Base-by-base conservation (phyloP, 2,329 filamentous ascomycete species). In the Dryadomyces quercivorus region DNA sequence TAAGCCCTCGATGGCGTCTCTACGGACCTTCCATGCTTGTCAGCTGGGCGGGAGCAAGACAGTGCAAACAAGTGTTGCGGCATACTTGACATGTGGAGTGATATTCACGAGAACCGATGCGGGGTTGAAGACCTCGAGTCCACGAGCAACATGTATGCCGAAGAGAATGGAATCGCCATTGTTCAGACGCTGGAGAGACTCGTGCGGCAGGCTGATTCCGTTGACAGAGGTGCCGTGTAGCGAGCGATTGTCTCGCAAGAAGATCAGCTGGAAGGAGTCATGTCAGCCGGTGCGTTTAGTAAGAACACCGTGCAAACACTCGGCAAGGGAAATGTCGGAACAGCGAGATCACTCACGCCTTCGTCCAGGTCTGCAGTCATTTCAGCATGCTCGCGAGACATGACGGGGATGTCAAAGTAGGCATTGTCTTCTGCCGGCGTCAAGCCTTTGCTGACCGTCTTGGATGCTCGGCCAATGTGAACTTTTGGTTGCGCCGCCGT, bases 351-450 rank as follows among this genome's bases (percentile, higher is more conserved):
- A 38, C 68, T 56, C 66, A 79, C 79, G 65, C 74, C 70, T 7
- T 65, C 61, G 2, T 72, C 64, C 10, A 71, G 61, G 50, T 76
- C 68, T 5, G 75, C 70, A 16, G 63, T 59, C 5, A 84, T 62
- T 46, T 76, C 67, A 16, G 85, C 86, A 67, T 89, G 85, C 12
- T 78, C 65, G 47, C 85, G 75, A 22, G 84, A 88, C 73, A 89
- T 84, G 40, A 88, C 84, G 0, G 84, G 80, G 55, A 80, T 85
- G 59, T 87, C 78, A 56, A 88, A 85, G 74, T 75, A 87, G 16
- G 74, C 80, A 65, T 88, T 89, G 42, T 61, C 61, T 0, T 43
- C 2, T 4, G 61, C 61, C 4, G 70, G 63, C 3, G 70, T 51
- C 43, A 73, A 69, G 10, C 72, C 71, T 50, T 77, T 77, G 44